Conservation (phyloP, 257 asterid species). For the Solanum tacnaense region DNA sequence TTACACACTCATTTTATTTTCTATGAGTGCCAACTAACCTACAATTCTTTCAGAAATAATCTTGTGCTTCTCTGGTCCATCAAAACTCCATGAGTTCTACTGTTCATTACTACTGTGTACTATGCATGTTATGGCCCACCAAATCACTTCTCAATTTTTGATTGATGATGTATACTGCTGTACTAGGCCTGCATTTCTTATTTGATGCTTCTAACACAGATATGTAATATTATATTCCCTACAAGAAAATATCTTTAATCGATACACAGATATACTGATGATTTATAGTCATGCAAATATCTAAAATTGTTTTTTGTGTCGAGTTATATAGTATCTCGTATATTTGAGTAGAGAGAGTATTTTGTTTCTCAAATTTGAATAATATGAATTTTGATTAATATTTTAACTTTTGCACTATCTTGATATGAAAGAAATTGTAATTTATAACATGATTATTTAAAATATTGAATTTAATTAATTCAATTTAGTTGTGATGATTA, state of each 20-base stretch:
- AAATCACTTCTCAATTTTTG: constrained; percentile 3
- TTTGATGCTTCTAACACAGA: neutral
- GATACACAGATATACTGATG: no score
- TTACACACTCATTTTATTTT: constrained; percentile 60
- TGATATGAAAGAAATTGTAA: neutral
- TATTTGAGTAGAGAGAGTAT: no score
- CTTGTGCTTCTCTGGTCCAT: constrained; percentile 23
- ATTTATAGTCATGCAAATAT: no score
- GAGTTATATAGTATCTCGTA: no score
- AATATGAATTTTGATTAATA: neutral
- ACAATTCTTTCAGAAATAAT: constrained; percentile 21
- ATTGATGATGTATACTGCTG: neutral
- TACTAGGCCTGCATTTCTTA: neutral
- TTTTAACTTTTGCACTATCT: neutral
- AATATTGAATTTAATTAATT: neutral
- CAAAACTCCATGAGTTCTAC: constrained; percentile 17
- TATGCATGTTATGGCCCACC: constrained; percentile 13
- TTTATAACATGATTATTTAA: neutral
- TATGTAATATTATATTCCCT: neutral
- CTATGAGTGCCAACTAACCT: constrained; percentile 51
- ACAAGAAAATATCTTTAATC: no score
- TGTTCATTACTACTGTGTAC: constrained; percentile 9
- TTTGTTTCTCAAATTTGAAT: neutral
- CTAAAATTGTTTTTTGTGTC: no score
- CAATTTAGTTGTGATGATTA: no score